These are phyloP conservation scores for Tinospora cordifolia DNA, from an alignment of 164 flowering plant genomes.

Conservation along the genomic window DNA sequence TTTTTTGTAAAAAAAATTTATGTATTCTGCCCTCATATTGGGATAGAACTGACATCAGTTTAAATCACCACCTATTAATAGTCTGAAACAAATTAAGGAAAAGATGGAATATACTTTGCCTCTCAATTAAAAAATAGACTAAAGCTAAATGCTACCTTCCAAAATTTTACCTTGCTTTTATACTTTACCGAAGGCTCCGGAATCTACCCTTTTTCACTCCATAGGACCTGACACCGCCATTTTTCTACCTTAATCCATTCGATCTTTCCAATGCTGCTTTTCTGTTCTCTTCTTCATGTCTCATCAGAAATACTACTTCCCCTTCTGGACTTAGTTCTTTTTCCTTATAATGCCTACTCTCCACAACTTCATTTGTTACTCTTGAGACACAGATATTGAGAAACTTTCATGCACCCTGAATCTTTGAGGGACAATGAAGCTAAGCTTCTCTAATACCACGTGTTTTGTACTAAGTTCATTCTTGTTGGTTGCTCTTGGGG, in stretches of 20 bases:
- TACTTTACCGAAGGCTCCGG: neutral
- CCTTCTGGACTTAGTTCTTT: neutral
- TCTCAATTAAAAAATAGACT: too few relatives aligned
- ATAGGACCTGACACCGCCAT: neutral
- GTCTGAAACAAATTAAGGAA: too few relatives aligned
- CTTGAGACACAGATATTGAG: neutral
- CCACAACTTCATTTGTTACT: neutral
- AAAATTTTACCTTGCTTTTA: neutral
- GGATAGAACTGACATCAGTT: too few relatives aligned
- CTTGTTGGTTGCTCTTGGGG: slow-evolving; percentile 17
- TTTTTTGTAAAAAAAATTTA: too few relatives aligned
- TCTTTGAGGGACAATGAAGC: slow-evolving; percentile 21
- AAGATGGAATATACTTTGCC: too few relatives aligned
- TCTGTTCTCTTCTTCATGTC: neutral
- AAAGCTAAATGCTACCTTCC: neutral
- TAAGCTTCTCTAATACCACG: neutral
- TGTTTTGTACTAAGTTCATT: slow-evolving; percentile 15
- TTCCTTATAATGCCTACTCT: neutral
- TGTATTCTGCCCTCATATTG: too few relatives aligned
- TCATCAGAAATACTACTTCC: neutral
- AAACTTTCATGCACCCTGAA: neutral
- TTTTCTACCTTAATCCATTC: slow-evolving; percentile 4
- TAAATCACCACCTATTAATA: too few relatives aligned
- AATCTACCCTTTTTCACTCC: neutral
- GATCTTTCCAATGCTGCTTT: slow-evolving; percentile 20